phyloP scores from a whole-genome alignment of 805 yeast genomes.

The Wickerhamomyces pijperi region DNA sequence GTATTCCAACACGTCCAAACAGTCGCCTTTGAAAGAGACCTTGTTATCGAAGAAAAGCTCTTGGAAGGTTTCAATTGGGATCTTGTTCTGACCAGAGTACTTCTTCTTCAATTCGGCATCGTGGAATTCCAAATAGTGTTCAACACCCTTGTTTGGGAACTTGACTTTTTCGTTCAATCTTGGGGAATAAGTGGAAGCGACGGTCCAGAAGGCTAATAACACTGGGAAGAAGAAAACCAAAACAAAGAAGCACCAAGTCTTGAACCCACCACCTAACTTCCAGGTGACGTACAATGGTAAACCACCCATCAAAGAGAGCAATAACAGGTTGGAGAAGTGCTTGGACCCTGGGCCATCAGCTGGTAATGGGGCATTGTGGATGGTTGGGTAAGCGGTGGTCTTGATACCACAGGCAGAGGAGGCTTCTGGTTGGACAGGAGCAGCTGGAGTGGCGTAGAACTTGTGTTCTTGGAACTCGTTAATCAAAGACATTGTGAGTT shows the following conservation, averaged over 20 bases:
- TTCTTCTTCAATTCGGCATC: conserved; percentile 55
- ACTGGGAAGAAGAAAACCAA: conserved; percentile 54
- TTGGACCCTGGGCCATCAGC: conserved; percentile 87
- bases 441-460: not conserved
- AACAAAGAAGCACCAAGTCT: conserved; percentile 52
- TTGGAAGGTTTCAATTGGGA: conserved; percentile 89
- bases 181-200: conserved; percentile 68
- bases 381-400: conserved; percentile 39
- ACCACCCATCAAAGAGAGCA: conserved; percentile 37
- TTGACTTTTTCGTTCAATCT: conserved; percentile 68
- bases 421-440: not conserved
- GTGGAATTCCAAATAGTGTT: conserved; percentile 73
- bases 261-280: conserved; percentile 59
- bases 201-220: conserved; percentile 74
- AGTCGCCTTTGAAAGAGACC: conserved; percentile 82
- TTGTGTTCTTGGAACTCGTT: not conserved
- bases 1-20: conserved; percentile 71
- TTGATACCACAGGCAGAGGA: not conserved
- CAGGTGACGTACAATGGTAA: conserved; percentile 55
- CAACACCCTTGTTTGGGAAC: conserved; percentile 69
- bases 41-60: conserved; percentile 76
- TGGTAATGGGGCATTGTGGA: conserved; percentile 77
- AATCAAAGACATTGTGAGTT: not conserved
- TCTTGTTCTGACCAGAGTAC: conserved; percentile 64
- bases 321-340: conserved; percentile 53